phyloP scores from a whole-genome alignment of 2,329 filamentous ascomycete genomes.

The Stachybotrys chartarum region DNA sequence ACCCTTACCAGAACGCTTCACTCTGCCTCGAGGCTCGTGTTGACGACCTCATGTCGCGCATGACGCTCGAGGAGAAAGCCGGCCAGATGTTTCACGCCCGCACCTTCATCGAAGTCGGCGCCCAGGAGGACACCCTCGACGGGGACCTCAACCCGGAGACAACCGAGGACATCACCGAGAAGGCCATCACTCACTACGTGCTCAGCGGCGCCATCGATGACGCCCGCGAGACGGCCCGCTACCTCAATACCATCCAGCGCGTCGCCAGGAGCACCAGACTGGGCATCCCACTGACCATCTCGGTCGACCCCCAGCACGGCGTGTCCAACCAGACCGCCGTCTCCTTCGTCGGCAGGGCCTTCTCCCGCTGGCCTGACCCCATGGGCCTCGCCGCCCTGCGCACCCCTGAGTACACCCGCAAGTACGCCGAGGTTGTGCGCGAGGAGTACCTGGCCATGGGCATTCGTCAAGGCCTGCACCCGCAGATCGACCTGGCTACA shows the following conservation, averaged over 20 bases:
- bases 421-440: constrained; percentile 38
- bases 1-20: background rate
- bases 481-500: constrained; percentile 41
- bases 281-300: constrained; percentile 40
- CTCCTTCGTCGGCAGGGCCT: constrained; percentile 33
- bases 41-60: constrained; percentile 35
- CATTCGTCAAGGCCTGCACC: constrained; percentile 36
- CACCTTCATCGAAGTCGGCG: constrained; percentile 10
- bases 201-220: constrained; percentile 33
- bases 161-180: constrained; percentile 4
- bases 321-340: constrained; percentile 35
- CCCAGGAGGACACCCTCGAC: constrained; percentile 13
- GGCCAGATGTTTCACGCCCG: constrained; percentile 39
- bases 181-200: constrained; percentile 33
- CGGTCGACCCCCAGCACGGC: constrained; percentile 36
- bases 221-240: constrained; percentile 23
- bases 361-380: constrained; percentile 42
- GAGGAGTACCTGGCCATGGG: constrained; percentile 34
- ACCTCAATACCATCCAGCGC: constrained; percentile 31
- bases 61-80: constrained; percentile 41
- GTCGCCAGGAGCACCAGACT: constrained; percentile 33
- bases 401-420: constrained; percentile 29
- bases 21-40: constrained; percentile 35
- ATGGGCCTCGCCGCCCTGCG: constrained; percentile 40
- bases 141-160: constrained; percentile 6